A percentile compares a stretch with the other conserved stretches of the same genome.
Conservation (phyloP, 352 stramenopile genomes). For the Saprolegnia parasitica region DNA sequence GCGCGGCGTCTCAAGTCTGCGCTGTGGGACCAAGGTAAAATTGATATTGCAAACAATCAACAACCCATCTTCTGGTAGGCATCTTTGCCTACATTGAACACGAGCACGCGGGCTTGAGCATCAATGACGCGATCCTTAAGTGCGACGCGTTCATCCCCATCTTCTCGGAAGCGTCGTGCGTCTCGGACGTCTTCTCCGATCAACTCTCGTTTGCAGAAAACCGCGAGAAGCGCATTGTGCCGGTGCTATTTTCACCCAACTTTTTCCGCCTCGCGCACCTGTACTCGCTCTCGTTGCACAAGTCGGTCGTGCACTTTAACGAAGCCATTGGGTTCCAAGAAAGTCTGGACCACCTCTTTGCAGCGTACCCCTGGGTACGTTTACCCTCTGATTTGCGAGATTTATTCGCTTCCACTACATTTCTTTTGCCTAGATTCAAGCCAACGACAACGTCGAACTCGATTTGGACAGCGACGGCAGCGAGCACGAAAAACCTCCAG, state of each 20-base stretch:
- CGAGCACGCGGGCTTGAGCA: constrained; percentile 54
- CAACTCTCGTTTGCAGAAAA: constrained; percentile 75
- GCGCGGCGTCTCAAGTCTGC: constrained; percentile 24
- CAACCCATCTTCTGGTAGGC: too few species aligned
- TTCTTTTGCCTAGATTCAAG: constrained; percentile 20
- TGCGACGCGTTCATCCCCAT: constrained; percentile 68
- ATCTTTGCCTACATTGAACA: constrained; percentile 21
- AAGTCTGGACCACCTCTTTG: not conserved
- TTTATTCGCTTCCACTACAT: not conserved
- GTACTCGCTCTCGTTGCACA: constrained; percentile 10
- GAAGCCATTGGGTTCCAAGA: constrained; percentile 18
- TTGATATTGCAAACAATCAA: not conserved
- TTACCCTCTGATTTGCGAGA: constrained; percentile 1
- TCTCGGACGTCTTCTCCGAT: constrained; percentile 63
- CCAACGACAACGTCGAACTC: too few species aligned
- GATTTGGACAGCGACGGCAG: too few species aligned
- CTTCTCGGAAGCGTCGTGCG: constrained; percentile 51
- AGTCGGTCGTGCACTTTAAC: constrained; percentile 20
- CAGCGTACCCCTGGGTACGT: not conserved
- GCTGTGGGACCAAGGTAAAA: constrained; percentile 9
- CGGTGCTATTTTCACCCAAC: constrained; percentile 13
- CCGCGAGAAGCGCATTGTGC: constrained; percentile 37
- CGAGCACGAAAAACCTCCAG: too few species aligned
- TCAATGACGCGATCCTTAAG: constrained; percentile 73
- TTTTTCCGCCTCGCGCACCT: constrained; percentile 14